Evolutionary conservation across 2,329 filamentous ascomycete genomes (phyloP).

Genomic region (Verticillium albo-atrum): DNA sequence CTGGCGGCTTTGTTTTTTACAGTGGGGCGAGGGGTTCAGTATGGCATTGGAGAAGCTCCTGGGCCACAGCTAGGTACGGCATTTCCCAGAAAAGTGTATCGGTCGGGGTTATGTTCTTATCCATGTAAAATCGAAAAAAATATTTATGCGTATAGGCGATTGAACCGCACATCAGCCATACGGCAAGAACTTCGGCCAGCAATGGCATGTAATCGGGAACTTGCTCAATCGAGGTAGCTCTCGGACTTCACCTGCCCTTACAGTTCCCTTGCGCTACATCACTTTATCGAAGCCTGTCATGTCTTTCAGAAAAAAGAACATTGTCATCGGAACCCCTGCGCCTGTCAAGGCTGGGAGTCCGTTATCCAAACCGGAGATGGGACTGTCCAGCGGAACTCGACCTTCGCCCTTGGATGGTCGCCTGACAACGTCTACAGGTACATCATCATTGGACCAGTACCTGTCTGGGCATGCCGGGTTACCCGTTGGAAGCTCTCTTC

Average conservation of each 20-base stretch:
- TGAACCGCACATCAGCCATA: too few relatives aligned
- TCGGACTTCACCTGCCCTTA: not conserved
- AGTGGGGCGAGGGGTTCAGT: not conserved
- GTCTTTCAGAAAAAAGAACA: slow-evolving; percentile 56
- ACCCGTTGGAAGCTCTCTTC: slow-evolving; percentile 71
- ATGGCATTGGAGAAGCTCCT: not conserved
- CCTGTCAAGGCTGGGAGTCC: not conserved
- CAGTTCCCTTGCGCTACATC: not conserved
- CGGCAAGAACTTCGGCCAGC: too few relatives aligned
- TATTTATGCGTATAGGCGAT: too few relatives aligned
- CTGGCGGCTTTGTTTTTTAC: not conserved
- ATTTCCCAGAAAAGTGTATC: too few relatives aligned
- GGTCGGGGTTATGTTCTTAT: too few relatives aligned
- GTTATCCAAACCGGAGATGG: not conserved
- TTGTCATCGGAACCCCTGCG: slow-evolving; percentile 37
- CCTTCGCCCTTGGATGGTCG: slow-evolving; percentile 88
- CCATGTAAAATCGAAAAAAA: too few relatives aligned
- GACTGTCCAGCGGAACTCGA: slow-evolving; percentile 33
- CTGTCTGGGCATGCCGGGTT: slow-evolving; percentile 84
- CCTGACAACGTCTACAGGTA: slow-evolving; percentile 86
- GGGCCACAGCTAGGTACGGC: not conserved
- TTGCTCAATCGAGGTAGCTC: too few relatives aligned
- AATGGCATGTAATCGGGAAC: too few relatives aligned
- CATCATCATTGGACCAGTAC: slow-evolving; percentile 76
- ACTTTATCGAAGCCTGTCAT: slow-evolving; percentile 35